Base-by-base conservation (phyloP, 768 basidiomycete species). In the Suillus fuscotomentosus region DNA sequence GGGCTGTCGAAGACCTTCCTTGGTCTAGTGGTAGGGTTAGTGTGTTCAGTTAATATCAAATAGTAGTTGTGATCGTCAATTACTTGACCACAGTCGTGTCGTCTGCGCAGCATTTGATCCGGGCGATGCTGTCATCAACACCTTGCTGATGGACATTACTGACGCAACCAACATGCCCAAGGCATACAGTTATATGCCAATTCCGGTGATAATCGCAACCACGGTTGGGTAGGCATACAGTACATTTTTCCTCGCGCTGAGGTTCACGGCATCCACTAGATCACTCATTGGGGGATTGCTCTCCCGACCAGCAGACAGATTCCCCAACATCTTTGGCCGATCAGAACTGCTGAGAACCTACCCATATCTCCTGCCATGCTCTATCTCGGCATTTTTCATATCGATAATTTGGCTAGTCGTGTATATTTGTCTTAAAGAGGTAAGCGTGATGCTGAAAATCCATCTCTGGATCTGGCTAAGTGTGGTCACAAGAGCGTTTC, bases 361-460 rank as follows among this genome's bases (percentile, higher is more conserved):
- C 72, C 90, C 91, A 0, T 92, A 93, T 74, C 89, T 91, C 71
- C 78, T 91, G 20, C 84, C 90, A 0, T 91, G 90, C 69, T 81
- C 87, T 17, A 81, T 89, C 17, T 78, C 88, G 2, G 88, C 53
- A 6, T 20, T 6, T 20, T 34, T 34, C 20, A 10, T 34, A 3
- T 20, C 11, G 2, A 3, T 34, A 3, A 11, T 20, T n/a, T 34
- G 53, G 53, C 11, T 54, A 34, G 20, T 54, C 17, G n/a, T 31
- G 20, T 54, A n/a, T 34, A n/a, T 34, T 5, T 5, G 53, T 54
- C 31, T 54, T 5, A 34, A 34, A 54, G 53, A 54, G 53, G 53
- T 54, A 20, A n/a, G 53, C 5, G 10, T 7, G 9, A 51, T 34
- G 11, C 11, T 22, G 2, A n/a, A n/a, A 34, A 6, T 2, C 27